These are phyloP conservation scores for Paramecium octaurelia DNA, from an alignment of 73 alveolate genomes.

Conservation along the genomic window DNA sequence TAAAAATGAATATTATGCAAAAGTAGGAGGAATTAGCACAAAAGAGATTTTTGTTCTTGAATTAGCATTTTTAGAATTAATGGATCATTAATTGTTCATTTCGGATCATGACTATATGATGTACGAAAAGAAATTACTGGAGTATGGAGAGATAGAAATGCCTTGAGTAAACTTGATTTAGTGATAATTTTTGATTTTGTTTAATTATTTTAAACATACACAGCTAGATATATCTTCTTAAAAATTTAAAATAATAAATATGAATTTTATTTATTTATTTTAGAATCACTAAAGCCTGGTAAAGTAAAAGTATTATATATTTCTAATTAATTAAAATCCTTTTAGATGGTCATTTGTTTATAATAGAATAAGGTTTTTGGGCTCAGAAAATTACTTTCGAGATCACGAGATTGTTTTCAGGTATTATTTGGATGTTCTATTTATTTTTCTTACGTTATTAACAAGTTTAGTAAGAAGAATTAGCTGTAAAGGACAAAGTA, in stretches of 20 bases:
- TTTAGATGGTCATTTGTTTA: too few relatives aligned
- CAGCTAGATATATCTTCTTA: background rate
- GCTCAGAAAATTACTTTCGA: too few relatives aligned
- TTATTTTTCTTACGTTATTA: too few relatives aligned
- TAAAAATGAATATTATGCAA: constrained; percentile 74
- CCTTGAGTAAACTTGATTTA: background rate
- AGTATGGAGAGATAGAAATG: constrained; percentile 18
- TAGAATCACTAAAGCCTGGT: too few relatives aligned
- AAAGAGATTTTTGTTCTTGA: constrained; percentile 73
- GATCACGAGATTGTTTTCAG: too few relatives aligned
- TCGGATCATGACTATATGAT: constrained; percentile 62
- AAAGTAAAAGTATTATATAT: too few relatives aligned
- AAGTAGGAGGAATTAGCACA: constrained; percentile 77
- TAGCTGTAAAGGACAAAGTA: too few relatives aligned
- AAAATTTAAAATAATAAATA: background rate
- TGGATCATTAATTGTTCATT: constrained; percentile 71
- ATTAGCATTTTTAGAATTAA: constrained; percentile 66
- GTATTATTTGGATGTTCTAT: too few relatives aligned
- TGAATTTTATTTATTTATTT: background rate
- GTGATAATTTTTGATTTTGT: background rate
- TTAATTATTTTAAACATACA: background rate
- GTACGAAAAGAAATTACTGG: constrained; percentile 51
- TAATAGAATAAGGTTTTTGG: too few relatives aligned
- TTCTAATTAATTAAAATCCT: too few relatives aligned
- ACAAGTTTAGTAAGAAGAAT: too few relatives aligned